These are phyloP conservation scores for Fusarium mundagurra DNA, from an alignment of 2,329 filamentous ascomycete species.

Conservation along the genomic window DNA sequence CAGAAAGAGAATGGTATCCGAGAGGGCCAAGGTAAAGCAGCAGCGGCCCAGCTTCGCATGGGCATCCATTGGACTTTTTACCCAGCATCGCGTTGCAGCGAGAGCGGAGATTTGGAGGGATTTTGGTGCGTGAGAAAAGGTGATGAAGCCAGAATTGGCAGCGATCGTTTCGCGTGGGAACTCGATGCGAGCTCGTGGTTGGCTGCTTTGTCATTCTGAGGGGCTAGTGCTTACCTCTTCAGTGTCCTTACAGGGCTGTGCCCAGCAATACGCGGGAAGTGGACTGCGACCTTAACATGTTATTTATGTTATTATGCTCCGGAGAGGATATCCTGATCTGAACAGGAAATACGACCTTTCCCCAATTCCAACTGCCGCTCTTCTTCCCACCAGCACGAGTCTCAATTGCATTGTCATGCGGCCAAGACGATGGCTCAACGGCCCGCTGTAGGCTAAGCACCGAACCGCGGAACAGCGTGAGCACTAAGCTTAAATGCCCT, in stretches of 20 bases:
- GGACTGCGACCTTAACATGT: background rate
- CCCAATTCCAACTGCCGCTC: background rate
- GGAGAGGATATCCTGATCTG: background rate
- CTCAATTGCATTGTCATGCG: background rate
- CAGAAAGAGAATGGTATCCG: background rate
- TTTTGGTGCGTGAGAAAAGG: conserved; percentile 3
- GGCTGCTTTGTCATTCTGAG: background rate
- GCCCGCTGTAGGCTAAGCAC: background rate
- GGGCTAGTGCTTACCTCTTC: conserved; percentile 11
- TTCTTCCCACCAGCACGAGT: background rate
- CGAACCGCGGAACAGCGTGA: background rate
- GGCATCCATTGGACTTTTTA: background rate
- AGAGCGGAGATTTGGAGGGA: background rate
- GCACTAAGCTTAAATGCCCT: background rate
- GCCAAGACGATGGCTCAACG: background rate
- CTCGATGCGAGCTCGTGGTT: background rate
- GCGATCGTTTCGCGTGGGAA: conserved; percentile 3
- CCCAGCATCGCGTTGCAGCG: background rate
- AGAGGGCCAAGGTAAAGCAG: background rate
- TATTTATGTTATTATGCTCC: background rate
- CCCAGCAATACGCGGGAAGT: background rate
- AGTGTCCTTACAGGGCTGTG: background rate
- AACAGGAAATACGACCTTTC: background rate
- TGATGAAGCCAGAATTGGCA: conserved; percentile 4
- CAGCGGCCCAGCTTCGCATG: background rate